Conservation (phyloP, 352 stramenopile species). For the Saprolegnia diclina region DNA sequence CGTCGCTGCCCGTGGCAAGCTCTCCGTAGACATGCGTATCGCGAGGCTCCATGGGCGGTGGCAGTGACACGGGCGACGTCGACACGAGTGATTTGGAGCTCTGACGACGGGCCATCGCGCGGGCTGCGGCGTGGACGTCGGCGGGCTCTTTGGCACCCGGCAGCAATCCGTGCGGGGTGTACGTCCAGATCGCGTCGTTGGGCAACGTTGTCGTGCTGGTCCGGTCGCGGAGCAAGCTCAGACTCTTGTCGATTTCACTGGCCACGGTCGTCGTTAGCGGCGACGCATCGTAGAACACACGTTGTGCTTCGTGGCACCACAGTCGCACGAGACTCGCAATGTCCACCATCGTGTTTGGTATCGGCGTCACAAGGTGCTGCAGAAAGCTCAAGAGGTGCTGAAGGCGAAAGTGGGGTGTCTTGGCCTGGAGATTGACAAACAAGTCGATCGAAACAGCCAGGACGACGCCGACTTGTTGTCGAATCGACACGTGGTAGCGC, state of each 20-base stretch:
- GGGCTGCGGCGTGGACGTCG: neutral
- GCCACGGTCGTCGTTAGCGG: neutral
- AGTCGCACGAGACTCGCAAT: conserved; percentile 9
- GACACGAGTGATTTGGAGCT: neutral
- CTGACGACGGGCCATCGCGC: neutral
- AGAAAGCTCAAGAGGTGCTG: neutral
- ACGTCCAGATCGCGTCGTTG: conserved; percentile 6
- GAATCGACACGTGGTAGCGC: conserved; percentile 2
- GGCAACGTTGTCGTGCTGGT: neutral
- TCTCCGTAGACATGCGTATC: conserved; percentile 5
- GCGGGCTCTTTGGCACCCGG: neutral
- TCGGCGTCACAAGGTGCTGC: neutral
- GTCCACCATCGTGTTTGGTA: neutral
- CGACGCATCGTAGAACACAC: conserved; percentile 9
- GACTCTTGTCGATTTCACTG: neutral
- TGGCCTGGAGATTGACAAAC: conserved; percentile 4
- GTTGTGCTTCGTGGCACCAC: conserved; percentile 18
- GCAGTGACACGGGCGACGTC: neutral
- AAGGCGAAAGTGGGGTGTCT: neutral
- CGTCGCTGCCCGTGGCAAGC: neutral
- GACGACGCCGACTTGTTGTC: conserved; percentile 4
- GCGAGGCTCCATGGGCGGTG: neutral
- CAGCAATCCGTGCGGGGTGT: neutral
- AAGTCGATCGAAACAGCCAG: conserved; percentile 16
- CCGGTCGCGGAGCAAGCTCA: neutral